Evolutionary conservation across 139 green algal species (phyloP).

Genomic region (Volvox africanus): DNA sequence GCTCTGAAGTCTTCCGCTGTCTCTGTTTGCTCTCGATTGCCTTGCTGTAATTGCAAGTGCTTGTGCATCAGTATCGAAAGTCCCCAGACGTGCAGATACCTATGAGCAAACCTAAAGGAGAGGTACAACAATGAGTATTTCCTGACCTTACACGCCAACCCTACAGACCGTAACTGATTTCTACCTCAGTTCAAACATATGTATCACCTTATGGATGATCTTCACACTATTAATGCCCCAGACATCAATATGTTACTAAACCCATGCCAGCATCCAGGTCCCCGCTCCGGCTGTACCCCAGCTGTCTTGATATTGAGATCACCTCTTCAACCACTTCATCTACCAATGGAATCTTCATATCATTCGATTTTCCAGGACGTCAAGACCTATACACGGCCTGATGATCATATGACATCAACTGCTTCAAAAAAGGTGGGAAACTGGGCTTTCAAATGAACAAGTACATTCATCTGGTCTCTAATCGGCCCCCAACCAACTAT

Average conservation of each 20-base stretch:
- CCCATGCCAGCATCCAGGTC: neutral
- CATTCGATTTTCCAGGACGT: neutral
- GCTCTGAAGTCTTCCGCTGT: too few relatives aligned
- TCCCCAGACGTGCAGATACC: too few relatives aligned
- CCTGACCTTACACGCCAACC: neutral
- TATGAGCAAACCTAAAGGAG: too few relatives aligned
- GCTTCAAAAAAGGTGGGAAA: neutral
- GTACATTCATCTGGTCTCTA: neutral
- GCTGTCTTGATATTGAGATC: neutral
- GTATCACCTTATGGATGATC: neutral
- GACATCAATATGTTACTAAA: neutral
- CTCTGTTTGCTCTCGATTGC: too few relatives aligned
- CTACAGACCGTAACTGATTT: neutral
- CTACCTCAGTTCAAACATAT: conserved; percentile 1
- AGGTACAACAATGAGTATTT: too few relatives aligned
- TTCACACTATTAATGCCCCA: neutral
- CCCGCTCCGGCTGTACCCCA: neutral
- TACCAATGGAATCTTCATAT: neutral
- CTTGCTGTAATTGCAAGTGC: too few relatives aligned
- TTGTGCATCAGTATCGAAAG: too few relatives aligned
- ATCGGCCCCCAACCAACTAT: neutral
- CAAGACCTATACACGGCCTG: neutral
- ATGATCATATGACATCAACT: neutral
- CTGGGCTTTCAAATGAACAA: conserved; percentile 2
- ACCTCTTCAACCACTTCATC: neutral